Evolutionary conservation across 2,329 filamentous ascomycete species (phyloP), one percentile per base, ranked within the genome.

Genomic region (Podosphaera fusca): DNA sequence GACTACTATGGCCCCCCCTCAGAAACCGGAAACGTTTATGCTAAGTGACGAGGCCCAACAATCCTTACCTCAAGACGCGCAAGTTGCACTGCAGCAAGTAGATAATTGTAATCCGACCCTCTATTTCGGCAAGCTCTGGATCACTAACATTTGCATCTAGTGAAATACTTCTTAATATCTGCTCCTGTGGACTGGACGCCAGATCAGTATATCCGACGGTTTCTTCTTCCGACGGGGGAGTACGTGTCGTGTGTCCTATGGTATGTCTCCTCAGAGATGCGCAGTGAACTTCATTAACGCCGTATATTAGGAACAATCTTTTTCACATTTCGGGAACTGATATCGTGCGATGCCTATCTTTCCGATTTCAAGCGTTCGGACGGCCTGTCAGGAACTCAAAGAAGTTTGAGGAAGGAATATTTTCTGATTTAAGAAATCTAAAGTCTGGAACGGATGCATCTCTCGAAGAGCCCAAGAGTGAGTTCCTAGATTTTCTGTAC

Each of bases 141-240:
- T 55, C 54, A 42, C 63, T 65, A 58, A 67, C 58, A 51, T 36
- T 29, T 7, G 29, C 1, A 8, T 45, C 42, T 34, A 95, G 89
- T 98, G 67, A 98, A 98, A 80, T 98, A 96, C 73, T 98, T 98
- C 72, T 85, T 98, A 72, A 94, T 98, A 65, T 98, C 92, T 50
- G 92, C 92, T 46, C 92, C 92, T 42, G 92, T 96, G 63, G 92
- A 98, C 73, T 98, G 92, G 92, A 85, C 87, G 65, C 83, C 84
- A 55, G 90, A 96, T 67, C 90, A 96, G 72, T 94, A 95, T 69
- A 96, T 98, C 67, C 82, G 92, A 64, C 81, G 92, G 64, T 98
- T 96, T 69, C 78, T 98, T 60, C 76, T 98, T 59, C 92, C 92
- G 9, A 98, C 92, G 9, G 92, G 92, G 71, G 92, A 98, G 79